Evolutionary conservation across 2,329 filamentous ascomycete genomes (phyloP), one percentile per base, ranked within the genome.

Genomic region (Ophiostoma sp.): DNA sequence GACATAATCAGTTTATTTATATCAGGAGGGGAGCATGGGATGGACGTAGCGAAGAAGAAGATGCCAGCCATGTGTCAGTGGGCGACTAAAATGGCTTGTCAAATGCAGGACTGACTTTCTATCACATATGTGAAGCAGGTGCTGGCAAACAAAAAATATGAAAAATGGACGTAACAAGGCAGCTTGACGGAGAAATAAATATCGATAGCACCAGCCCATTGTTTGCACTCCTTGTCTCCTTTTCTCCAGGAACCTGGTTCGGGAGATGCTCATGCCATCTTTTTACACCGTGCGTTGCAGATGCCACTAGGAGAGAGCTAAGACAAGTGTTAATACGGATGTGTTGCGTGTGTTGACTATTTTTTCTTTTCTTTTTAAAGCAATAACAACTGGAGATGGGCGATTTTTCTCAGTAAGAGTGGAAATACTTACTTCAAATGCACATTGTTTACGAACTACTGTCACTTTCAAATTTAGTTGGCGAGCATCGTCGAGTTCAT

Each of bases 41-140:
- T 36, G 1, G 31, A 8, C 6, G 11, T 22, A 15, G 19, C 17
- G 39, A 66, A 45, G 61, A 28, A 45, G 61, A 11, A 63, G 6
- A 39, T 63, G 31, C 57, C 7, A 36, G 31, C 12, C 31, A 19
- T 63, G 57, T n/a, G 31, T 36, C 12, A 39, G 39, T 63, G 2
- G 57, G 31, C 57, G 5, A 63, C 19, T 22, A 36, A 28, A 57
- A 57, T 5, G 3, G 33, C n/a, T n/a, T 42, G n/a, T 7, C n/a
- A 42, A 5, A 15, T 22, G 33, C 59, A 64, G 59, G 36, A 33
- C 59, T 42, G 19, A 6, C 33, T 64, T 22, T 3, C n/a, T 17
- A 42, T 64, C 59, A 64, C 59, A 64, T 42, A 64, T 64, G n/a
- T 64, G 59, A 64, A 15, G 59, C 59, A 42, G n/a, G 22, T 25